phyloP scores from a whole-genome alignment of 176 grass and related monocot species.

The Hsuehochloa calcarea region DNA sequence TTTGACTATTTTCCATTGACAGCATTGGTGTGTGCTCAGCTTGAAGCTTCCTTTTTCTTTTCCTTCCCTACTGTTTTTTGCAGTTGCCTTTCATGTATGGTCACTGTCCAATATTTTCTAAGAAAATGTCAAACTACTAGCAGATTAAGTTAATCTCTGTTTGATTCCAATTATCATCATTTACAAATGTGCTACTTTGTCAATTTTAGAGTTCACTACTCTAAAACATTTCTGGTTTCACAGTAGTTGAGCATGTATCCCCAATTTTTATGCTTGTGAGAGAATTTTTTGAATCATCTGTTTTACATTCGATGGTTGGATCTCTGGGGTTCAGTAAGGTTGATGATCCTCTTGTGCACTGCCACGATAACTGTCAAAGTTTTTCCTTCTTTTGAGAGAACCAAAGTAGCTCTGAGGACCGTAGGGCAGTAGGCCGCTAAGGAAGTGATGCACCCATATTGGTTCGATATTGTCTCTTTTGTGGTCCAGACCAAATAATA shows the following conservation, averaged over 20 bases:
- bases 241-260: background rate
- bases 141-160: background rate
- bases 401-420: background rate
- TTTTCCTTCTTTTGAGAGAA: background rate
- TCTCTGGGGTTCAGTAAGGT: background rate
- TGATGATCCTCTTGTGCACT: background rate
- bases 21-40: conserved; percentile 52
- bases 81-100: background rate
- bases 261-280: background rate
- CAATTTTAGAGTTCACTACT: background rate
- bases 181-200: conserved; percentile 3
- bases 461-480: background rate
- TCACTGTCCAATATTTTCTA: background rate
- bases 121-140: background rate
- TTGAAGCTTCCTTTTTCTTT: background rate
- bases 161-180: background rate
- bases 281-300: background rate
- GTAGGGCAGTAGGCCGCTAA: background rate
- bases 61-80: background rate
- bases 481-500: background rate
- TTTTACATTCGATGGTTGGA: background rate
- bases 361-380: background rate
- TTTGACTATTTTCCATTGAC: conserved; percentile 87
- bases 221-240: background rate
- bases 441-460: background rate